Evolutionary conservation across 2,329 filamentous ascomycete species (phyloP), one percentile per base, ranked within the genome.

Genomic region (Ophiostoma himal-ulmi): DNA sequence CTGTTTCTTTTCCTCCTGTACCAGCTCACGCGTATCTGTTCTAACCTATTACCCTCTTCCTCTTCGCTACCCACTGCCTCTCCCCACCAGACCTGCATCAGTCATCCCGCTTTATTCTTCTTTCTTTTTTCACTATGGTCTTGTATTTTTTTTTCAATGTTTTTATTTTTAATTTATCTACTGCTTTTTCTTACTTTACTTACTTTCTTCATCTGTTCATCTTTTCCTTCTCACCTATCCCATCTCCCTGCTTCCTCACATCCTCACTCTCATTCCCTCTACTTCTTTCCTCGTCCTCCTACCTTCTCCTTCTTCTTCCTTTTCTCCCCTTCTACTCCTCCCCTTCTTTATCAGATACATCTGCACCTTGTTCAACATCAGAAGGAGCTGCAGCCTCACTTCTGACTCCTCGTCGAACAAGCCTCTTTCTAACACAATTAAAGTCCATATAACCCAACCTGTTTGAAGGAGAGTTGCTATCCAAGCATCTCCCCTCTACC

Each of bases 401-500:
- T 62, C 36, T 39, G 62, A 39, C 2, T 8, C 62, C n/a, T 13
- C 26, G 37, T 41, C 39, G 39, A 67, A 39, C 65, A 68, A 34
- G 60, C 30, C 54, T 26, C 39, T 52, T 37, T n/a, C 36, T 34
- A n/a, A 36, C 64, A 13, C 11, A 34, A 41, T 36, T 20, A 52
- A 52, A 67, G 17, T 57, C 6, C 48, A 54, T 34, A 65, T 54
- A 68, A 52, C 20, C 34, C 30, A 26, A 44, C 37, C 57, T 26
- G 57, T 68, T 64, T 52, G 64, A 67, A 52, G 64, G 62, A 71
- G 65, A 66, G 60, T 69, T 69, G 68, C 68, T 67, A 67, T 22
- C 14, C 36, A 41, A 66, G 44, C 69, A 70, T 48, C 36, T 65
- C 62, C 62, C 62, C 36, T 39, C 62, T 14, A 22, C 37, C 36